phyloP scores from a whole-genome alignment of 441 rosid genomes.

The Gossypium trilobum region DNA sequence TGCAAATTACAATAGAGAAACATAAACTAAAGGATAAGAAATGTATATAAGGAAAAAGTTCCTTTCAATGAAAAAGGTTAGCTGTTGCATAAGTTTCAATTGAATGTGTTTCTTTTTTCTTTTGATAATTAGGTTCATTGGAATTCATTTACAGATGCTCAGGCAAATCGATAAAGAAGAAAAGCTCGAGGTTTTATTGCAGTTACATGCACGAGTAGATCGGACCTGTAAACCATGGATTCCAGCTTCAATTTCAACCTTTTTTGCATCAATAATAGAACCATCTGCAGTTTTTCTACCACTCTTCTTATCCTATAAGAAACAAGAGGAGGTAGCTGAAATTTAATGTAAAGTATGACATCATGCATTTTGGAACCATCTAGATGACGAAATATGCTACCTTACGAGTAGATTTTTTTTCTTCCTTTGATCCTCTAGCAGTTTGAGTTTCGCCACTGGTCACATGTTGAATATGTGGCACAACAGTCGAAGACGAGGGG shows the following conservation, averaged over 20 bases:
- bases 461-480: constrained; percentile 42
- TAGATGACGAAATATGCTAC: constrained; percentile 26
- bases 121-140: neutral
- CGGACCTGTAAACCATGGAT: constrained; percentile 68
- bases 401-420: constrained; percentile 36
- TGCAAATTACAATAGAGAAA: neutral
- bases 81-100: neutral
- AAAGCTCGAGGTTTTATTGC: neutral
- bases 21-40: neutral
- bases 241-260: constrained; percentile 70
- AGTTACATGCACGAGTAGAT: constrained; percentile 6
- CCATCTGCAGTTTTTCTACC: constrained; percentile 33
- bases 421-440: constrained; percentile 26
- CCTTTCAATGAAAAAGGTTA: neutral
- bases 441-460: constrained; percentile 30
- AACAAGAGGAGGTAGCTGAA: constrained; percentile 13
- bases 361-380: neutral
- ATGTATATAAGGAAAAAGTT: neutral
- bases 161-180: neutral
- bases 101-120: neutral
- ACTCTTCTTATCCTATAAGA: constrained; percentile 33
- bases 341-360: constrained; percentile 8
- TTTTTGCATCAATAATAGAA: constrained; percentile 45
- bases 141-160: neutral
- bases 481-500: constrained; percentile 29